phyloP scores from a whole-genome alignment of 345 rosid species.

The Carallia brachiata region DNA sequence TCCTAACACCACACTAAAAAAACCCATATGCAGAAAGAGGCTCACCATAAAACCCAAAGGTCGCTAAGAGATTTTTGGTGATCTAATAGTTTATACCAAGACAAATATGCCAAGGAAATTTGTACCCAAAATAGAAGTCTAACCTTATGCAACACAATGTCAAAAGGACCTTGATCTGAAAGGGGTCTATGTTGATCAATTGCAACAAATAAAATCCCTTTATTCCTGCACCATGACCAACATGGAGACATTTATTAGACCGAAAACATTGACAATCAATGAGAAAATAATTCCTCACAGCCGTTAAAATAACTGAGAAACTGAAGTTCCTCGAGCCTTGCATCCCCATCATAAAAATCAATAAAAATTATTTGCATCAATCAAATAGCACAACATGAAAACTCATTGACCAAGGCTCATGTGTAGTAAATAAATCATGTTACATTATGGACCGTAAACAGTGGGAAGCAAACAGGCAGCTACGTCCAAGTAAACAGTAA shows the following conservation, averaged over 20 bases:
- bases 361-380: too few relatives aligned
- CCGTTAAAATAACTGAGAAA: too few relatives aligned
- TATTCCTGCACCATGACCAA: constrained; percentile 13
- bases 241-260: neutral
- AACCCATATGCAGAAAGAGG: neutral
- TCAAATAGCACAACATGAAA: too few relatives aligned
- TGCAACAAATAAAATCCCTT: constrained; percentile 66
- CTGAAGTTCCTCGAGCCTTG: too few relatives aligned
- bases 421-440: too few relatives aligned
- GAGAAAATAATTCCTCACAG: neutral
- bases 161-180: constrained; percentile 85
- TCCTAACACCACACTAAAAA: neutral
- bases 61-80: neutral
- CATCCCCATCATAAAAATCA: too few relatives aligned
- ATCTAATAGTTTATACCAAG: neutral
- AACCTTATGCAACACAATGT: constrained; percentile 78
- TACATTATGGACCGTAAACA: too few relatives aligned
- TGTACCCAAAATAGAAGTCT: neutral
- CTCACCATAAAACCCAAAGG: neutral
- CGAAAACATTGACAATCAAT: neutral
- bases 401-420: too few relatives aligned
- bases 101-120: neutral
- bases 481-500: too few relatives aligned
- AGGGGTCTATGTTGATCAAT: constrained; percentile 68
- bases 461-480: too few relatives aligned